A percentile compares a stretch with the other conserved stretches of the same genome.
phyloP scores from a whole-genome alignment of 352 stramenopile species.

The Phytopythium vexans region DNA sequence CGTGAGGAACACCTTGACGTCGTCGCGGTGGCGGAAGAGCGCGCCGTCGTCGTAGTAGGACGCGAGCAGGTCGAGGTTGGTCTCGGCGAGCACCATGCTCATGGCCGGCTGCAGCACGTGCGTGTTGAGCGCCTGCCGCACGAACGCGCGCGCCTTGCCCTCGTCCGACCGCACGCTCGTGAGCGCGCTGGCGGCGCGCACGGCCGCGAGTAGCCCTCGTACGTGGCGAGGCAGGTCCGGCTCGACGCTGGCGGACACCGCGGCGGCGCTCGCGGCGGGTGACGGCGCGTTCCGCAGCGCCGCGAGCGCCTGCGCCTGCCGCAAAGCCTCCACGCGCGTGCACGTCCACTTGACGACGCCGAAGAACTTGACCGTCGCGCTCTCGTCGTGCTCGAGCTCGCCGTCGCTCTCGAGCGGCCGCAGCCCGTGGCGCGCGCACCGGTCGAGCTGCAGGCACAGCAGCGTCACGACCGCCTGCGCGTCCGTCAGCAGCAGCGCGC shows the following conservation, averaged over 20 bases:
- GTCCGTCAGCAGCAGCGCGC: constrained; percentile 68
- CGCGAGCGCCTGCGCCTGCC: constrained; percentile 61
- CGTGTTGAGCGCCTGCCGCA: constrained; percentile 82
- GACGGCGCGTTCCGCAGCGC: constrained; percentile 48
- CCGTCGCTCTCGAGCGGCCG: constrained; percentile 44
- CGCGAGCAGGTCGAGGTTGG: constrained; percentile 69
- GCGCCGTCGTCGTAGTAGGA: constrained; percentile 82
- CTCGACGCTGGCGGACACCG: constrained; percentile 71
- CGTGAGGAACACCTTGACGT: constrained; percentile 73
- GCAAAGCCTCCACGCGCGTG: constrained; percentile 69
- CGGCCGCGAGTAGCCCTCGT: constrained; percentile 61
- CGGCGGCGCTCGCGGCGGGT: constrained; percentile 43
- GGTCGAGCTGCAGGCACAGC: constrained; percentile 71
- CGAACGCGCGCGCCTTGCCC: constrained; percentile 73
- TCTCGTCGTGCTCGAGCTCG: constrained; percentile 15
- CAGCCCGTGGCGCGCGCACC: constrained; percentile 64
- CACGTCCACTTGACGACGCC: constrained; percentile 85
- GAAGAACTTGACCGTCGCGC: constrained; percentile 83
- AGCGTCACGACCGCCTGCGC: constrained; percentile 63
- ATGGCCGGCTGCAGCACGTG: constrained; percentile 71
- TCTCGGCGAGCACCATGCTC: constrained; percentile 63
- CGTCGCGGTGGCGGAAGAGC: constrained; percentile 75
- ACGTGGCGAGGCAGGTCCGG: constrained; percentile 65
- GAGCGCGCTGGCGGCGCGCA: constrained; percentile 51
- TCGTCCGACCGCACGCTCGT: constrained; percentile 69